Evolutionary conservation across 140 eudicot genomes (phyloP).

Genomic region (Flaveria floridana): DNA sequence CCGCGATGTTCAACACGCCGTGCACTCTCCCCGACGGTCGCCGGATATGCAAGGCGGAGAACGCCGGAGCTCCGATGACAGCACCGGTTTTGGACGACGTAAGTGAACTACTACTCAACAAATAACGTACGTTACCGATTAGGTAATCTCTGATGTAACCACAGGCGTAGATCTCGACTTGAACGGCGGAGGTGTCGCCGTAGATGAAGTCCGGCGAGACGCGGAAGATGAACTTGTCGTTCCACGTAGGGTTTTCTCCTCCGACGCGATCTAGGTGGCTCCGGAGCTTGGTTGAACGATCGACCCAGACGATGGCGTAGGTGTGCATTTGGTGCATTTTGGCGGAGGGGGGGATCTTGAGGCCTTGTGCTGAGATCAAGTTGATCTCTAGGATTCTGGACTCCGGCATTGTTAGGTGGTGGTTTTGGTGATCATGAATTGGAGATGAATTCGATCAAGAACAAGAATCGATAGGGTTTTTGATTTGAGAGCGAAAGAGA

Average conservation of each 20-base stretch:
- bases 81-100: slow-evolving; percentile 35
- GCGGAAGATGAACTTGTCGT: slow-evolving; percentile 80
- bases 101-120: slow-evolving; percentile 54
- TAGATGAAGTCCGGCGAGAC: slow-evolving; percentile 60
- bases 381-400: slow-evolving; percentile 76
- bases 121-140: slow-evolving; percentile 67
- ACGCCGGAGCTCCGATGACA: slow-evolving; percentile 53
- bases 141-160: slow-evolving; percentile 63
- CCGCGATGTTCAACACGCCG: slow-evolving; percentile 84
- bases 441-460: slow-evolving; percentile 15
- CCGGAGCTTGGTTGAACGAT: slow-evolving; percentile 65
- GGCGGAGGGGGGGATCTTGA: slow-evolving; percentile 64
- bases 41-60: slow-evolving; percentile 75
- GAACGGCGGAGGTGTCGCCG: slow-evolving; percentile 78
- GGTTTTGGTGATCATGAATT: background rate
- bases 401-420: slow-evolving; percentile 31
- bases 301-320: slow-evolving; percentile 72
- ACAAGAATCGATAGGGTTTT: background rate
- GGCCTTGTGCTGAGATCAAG: slow-evolving; percentile 83
- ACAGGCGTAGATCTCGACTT: slow-evolving; percentile 73
- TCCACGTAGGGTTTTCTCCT: slow-evolving; percentile 73
- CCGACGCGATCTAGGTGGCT: slow-evolving; percentile 59
- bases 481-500: background rate
- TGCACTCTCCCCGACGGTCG: slow-evolving; percentile 81
- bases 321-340: slow-evolving; percentile 71